Percentiles rank a stretch among this genome's conserved stretches.
Evolutionary conservation across 495 filamentous ascomycete genomes (phyloP).

Genomic region (Glarea lozoyensis): DNA sequence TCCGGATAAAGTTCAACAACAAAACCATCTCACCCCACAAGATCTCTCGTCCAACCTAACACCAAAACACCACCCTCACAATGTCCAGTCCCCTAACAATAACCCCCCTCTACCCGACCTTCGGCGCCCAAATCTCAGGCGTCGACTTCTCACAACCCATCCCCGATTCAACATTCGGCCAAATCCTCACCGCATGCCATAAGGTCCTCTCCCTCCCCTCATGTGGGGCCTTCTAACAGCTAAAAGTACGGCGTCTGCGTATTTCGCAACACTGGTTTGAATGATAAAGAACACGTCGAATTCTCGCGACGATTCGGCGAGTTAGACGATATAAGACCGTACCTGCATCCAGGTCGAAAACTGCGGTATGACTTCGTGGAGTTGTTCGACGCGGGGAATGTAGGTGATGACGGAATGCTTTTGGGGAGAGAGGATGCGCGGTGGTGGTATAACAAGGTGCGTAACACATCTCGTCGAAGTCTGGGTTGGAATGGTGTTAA

Average conservation of each 20-base stretch:
- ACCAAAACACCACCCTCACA: no score
- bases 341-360: constrained; percentile 31
- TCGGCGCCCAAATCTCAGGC: constrained; percentile 43
- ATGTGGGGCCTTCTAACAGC: not conserved
- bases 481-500: not conserved
- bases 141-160: constrained; percentile 37
- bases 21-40: no score
- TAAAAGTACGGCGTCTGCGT: constrained; percentile 47
- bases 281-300: constrained; percentile 42
- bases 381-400: constrained; percentile 52
- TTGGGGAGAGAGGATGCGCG: constrained; percentile 31
- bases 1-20: no score
- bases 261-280: constrained; percentile 42
- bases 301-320: constrained; percentile 48
- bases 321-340: constrained; percentile 49
- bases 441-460: constrained; percentile 27
- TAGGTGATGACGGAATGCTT: constrained; percentile 32
- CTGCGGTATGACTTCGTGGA: constrained; percentile 38
- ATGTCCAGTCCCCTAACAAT: constrained; percentile 20
- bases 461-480: not conserved
- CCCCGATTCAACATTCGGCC: constrained; percentile 34
- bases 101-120: constrained; percentile 42
- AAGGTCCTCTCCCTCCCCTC: not conserved
- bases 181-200: constrained; percentile 39
- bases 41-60: no score